Conservation (phyloP, 2,329 filamentous ascomycete genomes). For the Nannizziopsis arthrosporioides region DNA sequence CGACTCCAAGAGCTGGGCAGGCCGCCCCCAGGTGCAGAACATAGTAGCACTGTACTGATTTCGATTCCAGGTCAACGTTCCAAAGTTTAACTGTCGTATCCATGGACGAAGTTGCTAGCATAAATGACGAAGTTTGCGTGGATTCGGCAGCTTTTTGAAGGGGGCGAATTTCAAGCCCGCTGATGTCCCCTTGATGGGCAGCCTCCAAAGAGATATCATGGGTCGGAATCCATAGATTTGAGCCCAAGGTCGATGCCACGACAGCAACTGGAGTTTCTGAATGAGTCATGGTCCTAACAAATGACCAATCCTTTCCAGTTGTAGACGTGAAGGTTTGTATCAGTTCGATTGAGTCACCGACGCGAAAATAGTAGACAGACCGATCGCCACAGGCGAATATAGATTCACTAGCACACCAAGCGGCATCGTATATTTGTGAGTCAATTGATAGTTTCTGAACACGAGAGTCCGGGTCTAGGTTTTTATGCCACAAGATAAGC, state of each 20-base stretch:
- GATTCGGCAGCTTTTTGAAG: slow-evolving; percentile 21
- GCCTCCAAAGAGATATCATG: slow-evolving; percentile 30
- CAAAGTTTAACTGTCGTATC: slow-evolving; percentile 38
- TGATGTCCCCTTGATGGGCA: slow-evolving; percentile 35
- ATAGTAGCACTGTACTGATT: slow-evolving; percentile 28
- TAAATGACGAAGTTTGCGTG: slow-evolving; percentile 20
- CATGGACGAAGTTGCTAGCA: slow-evolving; percentile 36
- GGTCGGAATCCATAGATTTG: slow-evolving; percentile 36
- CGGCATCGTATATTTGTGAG: slow-evolving; percentile 33
- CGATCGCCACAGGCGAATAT: slow-evolving; percentile 33
- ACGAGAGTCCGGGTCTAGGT: slow-evolving; percentile 28
- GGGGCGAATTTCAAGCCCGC: slow-evolving; percentile 33
- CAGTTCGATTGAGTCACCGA: slow-evolving; percentile 30
- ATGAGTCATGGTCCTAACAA: slow-evolving; percentile 27
- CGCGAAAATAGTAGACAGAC: slow-evolving; percentile 30
- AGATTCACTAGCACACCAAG: slow-evolving; percentile 30
- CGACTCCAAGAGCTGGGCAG: slow-evolving; percentile 30
- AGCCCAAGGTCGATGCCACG: slow-evolving; percentile 26
- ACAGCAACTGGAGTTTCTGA: slow-evolving; percentile 27
- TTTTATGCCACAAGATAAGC: slow-evolving; percentile 36
- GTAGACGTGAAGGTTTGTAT: slow-evolving; percentile 26
- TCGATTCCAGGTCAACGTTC: slow-evolving; percentile 30
- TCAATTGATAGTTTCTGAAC: slow-evolving; percentile 28
- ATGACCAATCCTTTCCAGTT: slow-evolving; percentile 30
- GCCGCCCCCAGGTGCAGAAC: slow-evolving; percentile 27